These are phyloP conservation scores for Penicillium antarcticum DNA, from an alignment of 495 filamentous ascomycete species.

Conservation along the genomic window DNA sequence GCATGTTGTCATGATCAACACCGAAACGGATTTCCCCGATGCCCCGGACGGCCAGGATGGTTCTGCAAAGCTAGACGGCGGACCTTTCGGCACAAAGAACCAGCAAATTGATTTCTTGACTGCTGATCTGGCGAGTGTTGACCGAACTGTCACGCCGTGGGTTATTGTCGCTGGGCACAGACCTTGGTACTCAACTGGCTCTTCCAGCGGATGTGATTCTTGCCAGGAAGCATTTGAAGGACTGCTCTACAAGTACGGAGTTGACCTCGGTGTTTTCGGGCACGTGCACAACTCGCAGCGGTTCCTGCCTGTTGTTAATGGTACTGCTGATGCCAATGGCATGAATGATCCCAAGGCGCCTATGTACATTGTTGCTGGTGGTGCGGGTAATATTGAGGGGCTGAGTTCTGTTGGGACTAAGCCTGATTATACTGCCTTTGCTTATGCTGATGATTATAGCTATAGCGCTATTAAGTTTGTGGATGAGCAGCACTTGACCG, in stretches of 20 bases:
- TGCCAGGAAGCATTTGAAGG: slow-evolving; percentile 59
- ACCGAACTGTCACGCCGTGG: slow-evolving; percentile 54
- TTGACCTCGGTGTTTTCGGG: slow-evolving; percentile 59
- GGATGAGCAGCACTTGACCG: slow-evolving; percentile 30
- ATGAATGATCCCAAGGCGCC: slow-evolving; percentile 52
- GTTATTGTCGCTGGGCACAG: slow-evolving; percentile 57
- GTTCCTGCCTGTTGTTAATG: slow-evolving; percentile 39
- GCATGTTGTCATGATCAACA: slow-evolving; percentile 56
- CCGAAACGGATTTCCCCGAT: slow-evolving; percentile 51
- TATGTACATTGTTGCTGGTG: slow-evolving; percentile 54
- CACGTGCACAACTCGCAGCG: slow-evolving; percentile 60
- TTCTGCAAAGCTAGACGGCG: slow-evolving; percentile 42
- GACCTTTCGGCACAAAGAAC: slow-evolving; percentile 44
- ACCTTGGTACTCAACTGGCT: slow-evolving; percentile 53
- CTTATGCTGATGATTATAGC: slow-evolving; percentile 54
- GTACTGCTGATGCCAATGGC: slow-evolving; percentile 41
- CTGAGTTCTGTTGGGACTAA: slow-evolving; percentile 36
- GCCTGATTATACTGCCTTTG: slow-evolving; percentile 47
- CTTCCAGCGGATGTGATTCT: slow-evolving; percentile 38
- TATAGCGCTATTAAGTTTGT: slow-evolving; percentile 39
- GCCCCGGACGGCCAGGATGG: slow-evolving; percentile 45
- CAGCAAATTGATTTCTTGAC: slow-evolving; percentile 42
- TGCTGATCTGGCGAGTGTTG: slow-evolving; percentile 47
- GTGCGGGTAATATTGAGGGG: slow-evolving; percentile 47
- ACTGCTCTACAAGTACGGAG: slow-evolving; percentile 55